Percentiles rank a stretch among this genome's conserved stretches.
Evolutionary conservation across 2,329 filamentous ascomycete species (phyloP).

Genomic region (Diaporthe sp.): DNA sequence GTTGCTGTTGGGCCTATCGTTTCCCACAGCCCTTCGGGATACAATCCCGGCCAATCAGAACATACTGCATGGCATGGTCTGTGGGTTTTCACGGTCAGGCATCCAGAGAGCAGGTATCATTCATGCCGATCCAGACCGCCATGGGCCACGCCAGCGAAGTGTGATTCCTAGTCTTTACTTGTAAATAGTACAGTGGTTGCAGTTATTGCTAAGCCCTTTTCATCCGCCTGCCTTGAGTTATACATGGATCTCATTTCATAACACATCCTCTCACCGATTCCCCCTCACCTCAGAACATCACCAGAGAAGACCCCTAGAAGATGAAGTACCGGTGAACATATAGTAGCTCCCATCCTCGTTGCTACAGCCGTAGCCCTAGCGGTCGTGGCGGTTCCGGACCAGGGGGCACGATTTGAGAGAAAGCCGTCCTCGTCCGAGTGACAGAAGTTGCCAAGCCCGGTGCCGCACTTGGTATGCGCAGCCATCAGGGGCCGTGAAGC

Average conservation of each 20-base stretch:
- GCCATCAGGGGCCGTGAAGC: neutral
- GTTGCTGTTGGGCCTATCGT: neutral
- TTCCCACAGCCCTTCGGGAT: too few relatives aligned
- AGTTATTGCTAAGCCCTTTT: neutral
- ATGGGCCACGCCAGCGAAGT: neutral
- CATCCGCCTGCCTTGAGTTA: neutral
- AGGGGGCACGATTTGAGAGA: neutral
- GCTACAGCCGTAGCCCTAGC: slow-evolving; percentile 12
- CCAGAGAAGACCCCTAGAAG: neutral
- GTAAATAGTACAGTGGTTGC: neutral
- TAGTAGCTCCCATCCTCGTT: neutral
- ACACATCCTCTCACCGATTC: neutral
- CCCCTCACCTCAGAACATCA: neutral
- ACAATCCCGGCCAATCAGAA: neutral
- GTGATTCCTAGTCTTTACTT: neutral
- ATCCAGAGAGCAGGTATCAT: neutral
- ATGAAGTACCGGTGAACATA: slow-evolving; percentile 16
- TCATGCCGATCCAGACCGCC: neutral
- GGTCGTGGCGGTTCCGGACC: neutral
- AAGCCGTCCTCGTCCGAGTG: slow-evolving; percentile 8
- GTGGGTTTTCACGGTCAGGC: neutral
- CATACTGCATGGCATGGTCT: neutral
- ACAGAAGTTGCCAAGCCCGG: slow-evolving; percentile 14
- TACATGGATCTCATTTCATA: neutral
- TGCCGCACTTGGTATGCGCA: neutral